Evolutionary conservation across 2,329 filamentous ascomycete genomes (phyloP).

Genomic region (Botryotinia narcissicola): DNA sequence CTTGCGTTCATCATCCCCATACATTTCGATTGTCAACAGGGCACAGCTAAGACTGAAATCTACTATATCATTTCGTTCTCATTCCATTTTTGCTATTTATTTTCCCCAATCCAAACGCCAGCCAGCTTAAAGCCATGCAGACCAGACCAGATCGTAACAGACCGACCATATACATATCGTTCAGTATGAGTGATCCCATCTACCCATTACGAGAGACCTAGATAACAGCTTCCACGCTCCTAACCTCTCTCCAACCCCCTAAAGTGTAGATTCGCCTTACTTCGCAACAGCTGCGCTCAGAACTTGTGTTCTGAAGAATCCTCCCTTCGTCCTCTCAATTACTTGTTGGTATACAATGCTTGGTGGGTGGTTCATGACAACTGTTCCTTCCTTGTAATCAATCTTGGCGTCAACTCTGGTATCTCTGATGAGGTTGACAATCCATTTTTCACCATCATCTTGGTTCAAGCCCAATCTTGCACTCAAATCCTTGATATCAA

Average conservation of each 20-base stretch:
- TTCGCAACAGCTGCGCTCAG: slow-evolving; percentile 54
- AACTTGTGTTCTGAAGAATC: slow-evolving; percentile 97
- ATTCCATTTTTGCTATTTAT: slow-evolving; percentile 17
- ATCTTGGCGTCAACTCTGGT: slow-evolving; percentile 98
- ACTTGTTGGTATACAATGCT: slow-evolving; percentile 99
- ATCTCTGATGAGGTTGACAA: slow-evolving; percentile 97
- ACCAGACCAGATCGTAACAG: slow-evolving; percentile 13
- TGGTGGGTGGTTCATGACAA: slow-evolving; percentile 98
- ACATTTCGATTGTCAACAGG: not conserved
- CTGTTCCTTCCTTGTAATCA: slow-evolving; percentile 97
- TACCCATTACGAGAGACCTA: slow-evolving; percentile 14
- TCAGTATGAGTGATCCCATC: slow-evolving; percentile 12
- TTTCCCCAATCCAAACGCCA: slow-evolving; percentile 21
- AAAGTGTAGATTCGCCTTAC: slow-evolving; percentile 26
- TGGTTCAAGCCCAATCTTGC: slow-evolving; percentile 85
- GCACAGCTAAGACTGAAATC: slow-evolving; percentile 1
- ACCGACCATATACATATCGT: slow-evolving; percentile 12
- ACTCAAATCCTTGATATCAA: slow-evolving; percentile 96
- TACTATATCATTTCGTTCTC: slow-evolving; percentile 15
- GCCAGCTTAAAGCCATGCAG: slow-evolving; percentile 18
- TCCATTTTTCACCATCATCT: slow-evolving; percentile 99
- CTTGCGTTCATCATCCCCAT: not conserved
- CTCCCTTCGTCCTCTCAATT: slow-evolving; percentile 97
- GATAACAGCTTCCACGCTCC: slow-evolving; percentile 13
- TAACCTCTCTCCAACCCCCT: not conserved